Evolutionary conservation across 352 stramenopile species (phyloP).

Genomic region (Peronosclerospora sorghi): DNA sequence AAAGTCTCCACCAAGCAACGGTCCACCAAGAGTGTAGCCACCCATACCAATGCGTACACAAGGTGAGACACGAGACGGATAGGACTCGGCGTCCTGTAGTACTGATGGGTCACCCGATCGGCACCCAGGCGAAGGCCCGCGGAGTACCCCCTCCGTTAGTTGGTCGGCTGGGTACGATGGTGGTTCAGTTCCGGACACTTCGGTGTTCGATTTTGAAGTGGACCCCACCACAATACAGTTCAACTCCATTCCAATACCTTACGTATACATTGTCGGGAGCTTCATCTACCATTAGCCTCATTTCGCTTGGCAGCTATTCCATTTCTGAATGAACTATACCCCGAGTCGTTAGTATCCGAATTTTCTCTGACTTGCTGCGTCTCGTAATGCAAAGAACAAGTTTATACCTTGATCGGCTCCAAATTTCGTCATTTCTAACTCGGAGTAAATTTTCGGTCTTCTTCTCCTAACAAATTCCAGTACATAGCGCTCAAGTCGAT

Average conservation of each 20-base stretch:
- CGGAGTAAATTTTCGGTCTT: conserved; percentile 43
- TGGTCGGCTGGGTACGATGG: no score
- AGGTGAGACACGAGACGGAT: no score
- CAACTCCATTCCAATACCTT: conserved; percentile 41
- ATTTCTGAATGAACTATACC: conserved; percentile 3
- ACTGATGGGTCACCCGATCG: no score
- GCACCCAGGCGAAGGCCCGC: no score
- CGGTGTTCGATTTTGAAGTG: no score
- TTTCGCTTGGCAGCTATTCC: conserved; percentile 42
- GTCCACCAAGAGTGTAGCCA: no score
- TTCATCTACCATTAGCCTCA: conserved; percentile 32
- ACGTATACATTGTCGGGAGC: conserved; percentile 29
- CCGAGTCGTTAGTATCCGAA: conserved; percentile 40
- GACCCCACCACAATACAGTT: no score
- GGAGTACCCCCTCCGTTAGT: no score
- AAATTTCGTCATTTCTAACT: conserved; percentile 45
- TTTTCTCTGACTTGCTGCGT: conserved; percentile 33
- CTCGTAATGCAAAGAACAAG: conserved; percentile 39
- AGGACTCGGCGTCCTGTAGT: no score
- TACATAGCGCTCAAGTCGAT: conserved; percentile 82
- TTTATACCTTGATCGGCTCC: conserved; percentile 41
- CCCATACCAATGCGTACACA: no score
- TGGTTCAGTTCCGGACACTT: no score
- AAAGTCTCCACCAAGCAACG: no score
- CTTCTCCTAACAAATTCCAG: conserved; percentile 60